phyloP scores from a whole-genome alignment of 2,329 filamentous ascomycete genomes.

The Ampelomyces quisqualis region DNA sequence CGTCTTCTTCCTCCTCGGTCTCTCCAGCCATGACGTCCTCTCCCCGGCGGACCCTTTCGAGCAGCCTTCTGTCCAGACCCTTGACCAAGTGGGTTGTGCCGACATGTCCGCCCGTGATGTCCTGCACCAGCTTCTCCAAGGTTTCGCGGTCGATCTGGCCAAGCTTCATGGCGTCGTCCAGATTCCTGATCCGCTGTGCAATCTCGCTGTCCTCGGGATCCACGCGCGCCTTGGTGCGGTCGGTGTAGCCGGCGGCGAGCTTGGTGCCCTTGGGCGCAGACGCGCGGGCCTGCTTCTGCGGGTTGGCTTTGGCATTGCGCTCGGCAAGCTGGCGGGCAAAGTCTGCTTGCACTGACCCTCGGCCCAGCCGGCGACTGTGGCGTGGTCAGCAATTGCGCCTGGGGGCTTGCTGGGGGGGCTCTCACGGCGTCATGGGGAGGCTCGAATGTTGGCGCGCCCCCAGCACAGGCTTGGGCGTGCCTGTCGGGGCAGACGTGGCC shows the following conservation, averaged over 20 bases:
- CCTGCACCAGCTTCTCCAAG: slow-evolving; percentile 71
- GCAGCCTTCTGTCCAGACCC: slow-evolving; percentile 81
- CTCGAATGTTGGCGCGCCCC: slow-evolving; percentile 77
- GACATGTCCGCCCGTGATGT: slow-evolving; percentile 81
- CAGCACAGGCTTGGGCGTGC: slow-evolving; percentile 53
- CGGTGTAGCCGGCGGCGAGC: slow-evolving; percentile 77
- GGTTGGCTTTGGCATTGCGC: slow-evolving; percentile 58
- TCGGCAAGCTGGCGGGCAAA: slow-evolving; percentile 86
- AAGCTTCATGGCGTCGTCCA: slow-evolving; percentile 79
- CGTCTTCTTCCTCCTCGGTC: slow-evolving; percentile 40
- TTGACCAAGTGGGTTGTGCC: slow-evolving; percentile 85
- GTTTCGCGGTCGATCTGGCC: slow-evolving; percentile 79
- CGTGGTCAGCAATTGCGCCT: slow-evolving; percentile 7
- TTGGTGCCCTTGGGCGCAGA: slow-evolving; percentile 80
- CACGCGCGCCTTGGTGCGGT: slow-evolving; percentile 68
- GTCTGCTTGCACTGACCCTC: slow-evolving; percentile 57
- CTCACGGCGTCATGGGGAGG: slow-evolving; percentile 93
- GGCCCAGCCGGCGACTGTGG: slow-evolving; percentile 63
- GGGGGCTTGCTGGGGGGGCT: slow-evolving; percentile 14
- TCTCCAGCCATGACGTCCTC: slow-evolving; percentile 53
- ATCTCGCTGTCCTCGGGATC: slow-evolving; percentile 57
- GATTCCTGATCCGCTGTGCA: slow-evolving; percentile 68
- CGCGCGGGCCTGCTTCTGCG: slow-evolving; percentile 72
- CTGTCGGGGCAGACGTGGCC: slow-evolving; percentile 26
- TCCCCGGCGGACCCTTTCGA: slow-evolving; percentile 67